phyloP scores from a whole-genome alignment of 352 stramenopile species.

The Pythium rhizo-oryzae region DNA sequence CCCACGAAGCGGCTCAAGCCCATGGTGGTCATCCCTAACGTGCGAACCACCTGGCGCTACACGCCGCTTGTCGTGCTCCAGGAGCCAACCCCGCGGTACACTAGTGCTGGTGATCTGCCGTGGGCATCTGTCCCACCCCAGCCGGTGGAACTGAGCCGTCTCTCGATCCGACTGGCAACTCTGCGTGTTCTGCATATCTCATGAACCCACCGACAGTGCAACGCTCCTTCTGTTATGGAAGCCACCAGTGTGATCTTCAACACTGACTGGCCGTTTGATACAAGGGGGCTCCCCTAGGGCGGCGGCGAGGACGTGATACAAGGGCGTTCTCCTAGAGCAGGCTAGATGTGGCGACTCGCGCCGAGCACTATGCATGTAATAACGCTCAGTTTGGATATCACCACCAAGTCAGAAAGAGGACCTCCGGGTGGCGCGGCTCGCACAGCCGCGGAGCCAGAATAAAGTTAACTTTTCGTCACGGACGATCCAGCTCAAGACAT shows the following conservation, averaged over 20 bases:
- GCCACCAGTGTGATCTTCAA: neutral
- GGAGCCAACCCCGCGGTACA: too few species aligned
- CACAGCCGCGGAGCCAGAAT: too few species aligned
- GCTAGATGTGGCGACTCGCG: neutral
- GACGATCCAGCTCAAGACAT: too few species aligned
- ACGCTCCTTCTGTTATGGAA: neutral
- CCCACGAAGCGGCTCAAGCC: neutral
- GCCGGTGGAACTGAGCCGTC: too few species aligned
- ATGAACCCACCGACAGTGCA: neutral
- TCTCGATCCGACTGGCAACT: too few species aligned
- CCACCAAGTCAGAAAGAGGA: neutral
- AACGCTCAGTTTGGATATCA: neutral
- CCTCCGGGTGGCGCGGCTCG: too few species aligned
- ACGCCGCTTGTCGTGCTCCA: neutral
- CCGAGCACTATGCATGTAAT: neutral
- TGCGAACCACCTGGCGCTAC: neutral
- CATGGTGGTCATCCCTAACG: too few species aligned
- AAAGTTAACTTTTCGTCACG: too few species aligned
- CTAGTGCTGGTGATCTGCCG: too few species aligned
- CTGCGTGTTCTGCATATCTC: neutral
- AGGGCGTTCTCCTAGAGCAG: neutral
- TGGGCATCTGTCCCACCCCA: too few species aligned
- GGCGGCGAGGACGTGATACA: neutral
- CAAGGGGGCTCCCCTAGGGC: neutral
- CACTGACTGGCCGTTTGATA: neutral